Conservation (phyloP, 2,329 filamentous ascomycete species). For the Cladosporium velox region DNA sequence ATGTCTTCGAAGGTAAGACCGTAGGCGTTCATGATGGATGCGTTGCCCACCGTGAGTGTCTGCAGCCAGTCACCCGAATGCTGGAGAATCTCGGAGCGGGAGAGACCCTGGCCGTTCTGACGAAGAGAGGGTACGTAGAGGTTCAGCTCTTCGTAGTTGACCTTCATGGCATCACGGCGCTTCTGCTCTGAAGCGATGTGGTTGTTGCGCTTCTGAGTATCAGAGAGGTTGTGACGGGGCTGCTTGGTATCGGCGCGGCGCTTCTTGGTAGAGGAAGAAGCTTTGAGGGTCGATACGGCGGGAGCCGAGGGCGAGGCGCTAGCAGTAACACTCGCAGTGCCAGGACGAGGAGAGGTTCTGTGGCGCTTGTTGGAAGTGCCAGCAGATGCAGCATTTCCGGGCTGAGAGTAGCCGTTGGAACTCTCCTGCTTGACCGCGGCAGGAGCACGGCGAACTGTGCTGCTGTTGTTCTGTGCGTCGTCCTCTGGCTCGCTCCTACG, state of each 20-base stretch:
- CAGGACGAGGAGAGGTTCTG: neutral
- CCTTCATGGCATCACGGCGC: slow-evolving; percentile 75
- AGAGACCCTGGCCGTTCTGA: slow-evolving; percentile 65
- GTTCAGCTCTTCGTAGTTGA: slow-evolving; percentile 79
- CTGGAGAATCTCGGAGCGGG: slow-evolving; percentile 77
- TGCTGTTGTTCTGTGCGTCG: neutral
- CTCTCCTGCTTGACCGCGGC: slow-evolving; percentile 10
- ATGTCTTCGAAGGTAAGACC: slow-evolving; percentile 8
- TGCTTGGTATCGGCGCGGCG: slow-evolving; percentile 6
- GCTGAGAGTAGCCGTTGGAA: neutral
- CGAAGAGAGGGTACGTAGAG: slow-evolving; percentile 73
- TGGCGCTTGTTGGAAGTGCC: slow-evolving; percentile 15
- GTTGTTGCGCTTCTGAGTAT: slow-evolving; percentile 81
- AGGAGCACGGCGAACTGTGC: neutral
- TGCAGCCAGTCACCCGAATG: slow-evolving; percentile 80
- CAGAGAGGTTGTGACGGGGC: slow-evolving; percentile 60
- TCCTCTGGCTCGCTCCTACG: slow-evolving; percentile 10
- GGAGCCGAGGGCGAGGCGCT: slow-evolving; percentile 9
- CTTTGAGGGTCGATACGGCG: neutral
- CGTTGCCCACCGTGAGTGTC: slow-evolving; percentile 68
- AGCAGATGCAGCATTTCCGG: neutral
- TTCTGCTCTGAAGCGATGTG: slow-evolving; percentile 89
- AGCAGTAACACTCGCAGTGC: neutral
- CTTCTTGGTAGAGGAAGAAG: slow-evolving; percentile 9
- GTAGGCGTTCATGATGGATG: slow-evolving; percentile 21